Percentiles rank a stretch among this genome's conserved stretches.
These are phyloP conservation scores for Gloeostereum incarnatum DNA, from an alignment of 768 basidiomycete species.

Conservation along the genomic window DNA sequence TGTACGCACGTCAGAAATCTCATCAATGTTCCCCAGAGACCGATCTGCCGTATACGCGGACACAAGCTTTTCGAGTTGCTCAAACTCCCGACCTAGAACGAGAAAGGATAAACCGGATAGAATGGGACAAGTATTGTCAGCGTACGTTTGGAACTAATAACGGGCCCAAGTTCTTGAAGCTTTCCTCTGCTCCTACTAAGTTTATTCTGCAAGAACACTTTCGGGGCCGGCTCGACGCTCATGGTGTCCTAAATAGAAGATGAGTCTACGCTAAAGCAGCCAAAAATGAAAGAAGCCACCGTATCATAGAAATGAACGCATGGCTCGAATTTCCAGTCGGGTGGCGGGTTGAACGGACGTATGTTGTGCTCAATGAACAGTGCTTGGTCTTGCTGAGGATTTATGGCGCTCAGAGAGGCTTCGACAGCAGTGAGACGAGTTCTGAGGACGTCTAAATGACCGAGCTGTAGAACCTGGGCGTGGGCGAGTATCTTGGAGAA, in stretches of 20 bases:
- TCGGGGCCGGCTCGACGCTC: slow-evolving; percentile 59
- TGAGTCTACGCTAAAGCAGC: background rate
- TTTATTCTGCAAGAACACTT: slow-evolving; percentile 76
- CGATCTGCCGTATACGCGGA: slow-evolving; percentile 37
- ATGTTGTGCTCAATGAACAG: slow-evolving; percentile 69
- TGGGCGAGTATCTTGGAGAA: slow-evolving; percentile 46
- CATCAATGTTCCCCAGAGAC: slow-evolving; percentile 46
- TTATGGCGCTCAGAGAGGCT: slow-evolving; percentile 37
- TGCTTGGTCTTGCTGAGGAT: slow-evolving; percentile 53
- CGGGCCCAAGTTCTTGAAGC: slow-evolving; percentile 49
- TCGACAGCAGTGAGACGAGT: slow-evolving; percentile 36
- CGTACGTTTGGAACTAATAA: slow-evolving; percentile 57
- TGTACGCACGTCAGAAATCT: slow-evolving; percentile 44
- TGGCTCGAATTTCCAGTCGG: slow-evolving; percentile 70
- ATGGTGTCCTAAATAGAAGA: slow-evolving; percentile 37
- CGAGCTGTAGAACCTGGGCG: slow-evolving; percentile 48
- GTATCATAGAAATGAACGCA: slow-evolving; percentile 70
- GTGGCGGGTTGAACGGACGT: slow-evolving; percentile 52
- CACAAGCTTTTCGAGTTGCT: slow-evolving; percentile 38
- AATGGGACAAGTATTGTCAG: slow-evolving; percentile 7
- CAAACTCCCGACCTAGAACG: slow-evolving; percentile 41
- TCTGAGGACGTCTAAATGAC: slow-evolving; percentile 53
- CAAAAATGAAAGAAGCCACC: slow-evolving; percentile 24
- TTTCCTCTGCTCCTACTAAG: slow-evolving; percentile 50
- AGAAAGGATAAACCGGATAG: background rate